Evolutionary conservation across 352 stramenopile species (phyloP), one percentile per base, ranked within the genome.

Genomic region (Phytopythium chamaehyphon): DNA sequence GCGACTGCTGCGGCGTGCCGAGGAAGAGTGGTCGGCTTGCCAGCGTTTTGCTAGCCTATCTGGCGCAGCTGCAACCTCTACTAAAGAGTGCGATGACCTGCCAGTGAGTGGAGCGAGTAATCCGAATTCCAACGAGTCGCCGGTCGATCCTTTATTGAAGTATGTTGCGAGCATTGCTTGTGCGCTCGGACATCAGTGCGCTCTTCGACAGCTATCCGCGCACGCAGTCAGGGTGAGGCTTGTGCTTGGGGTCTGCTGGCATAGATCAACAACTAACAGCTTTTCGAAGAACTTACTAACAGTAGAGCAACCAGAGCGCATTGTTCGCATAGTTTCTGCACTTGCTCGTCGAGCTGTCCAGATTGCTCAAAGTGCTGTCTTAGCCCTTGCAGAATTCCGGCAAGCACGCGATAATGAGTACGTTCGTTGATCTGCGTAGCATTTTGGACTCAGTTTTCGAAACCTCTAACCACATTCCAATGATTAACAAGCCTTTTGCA

Each of bases 301-400:
- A 9, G 67, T 83, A 24, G 75, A 82, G 22, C 66, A 42, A 23
- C 42, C 54, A 2, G 67, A 81, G 49, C 61, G 64, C 14, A 37
- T 79, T 9, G 64, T 49, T n/a, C 61, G 74, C 37, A 57, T 71
- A 1, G 57, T 52, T 0, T 77, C 72, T 6, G 56, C 66, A 1
- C 77, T 64, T 33, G 64, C 76, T 4, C 61, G 72, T 43, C 64
- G 65, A 54, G 73, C 70, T 9, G 38, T 66, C 40, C 67, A 61
- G 0, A 28, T 82, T 11, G 22, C 68, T 19, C 33, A 37, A 18
- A 40, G 59, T 15, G 52, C 58, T 3, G 44, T 31, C 16, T 28
- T 28, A 6, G 9, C 24, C 9, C 59, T 71, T 28, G 10, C 23
- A 14, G 10, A 24, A 11, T 18, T 12, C 40, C 1, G 12, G 44